Evolutionary conservation across 768 basidiomycete genomes (phyloP).

Genomic region (Dioszegia aurantiaca): DNA sequence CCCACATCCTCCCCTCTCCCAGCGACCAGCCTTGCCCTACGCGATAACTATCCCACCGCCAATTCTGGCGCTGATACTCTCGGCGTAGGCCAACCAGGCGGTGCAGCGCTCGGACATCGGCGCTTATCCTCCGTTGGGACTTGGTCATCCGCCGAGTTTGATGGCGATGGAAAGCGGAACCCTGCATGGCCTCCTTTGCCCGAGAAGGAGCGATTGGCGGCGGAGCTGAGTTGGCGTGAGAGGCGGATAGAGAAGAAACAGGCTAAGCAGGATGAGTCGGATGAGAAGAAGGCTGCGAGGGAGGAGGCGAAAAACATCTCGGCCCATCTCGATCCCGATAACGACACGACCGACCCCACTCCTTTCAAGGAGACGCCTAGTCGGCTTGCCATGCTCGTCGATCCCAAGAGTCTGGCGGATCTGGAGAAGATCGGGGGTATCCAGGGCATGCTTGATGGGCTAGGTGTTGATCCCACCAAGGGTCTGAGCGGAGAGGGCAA

Average conservation of each 20-base stretch:
- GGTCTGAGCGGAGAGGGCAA: conserved; percentile 49
- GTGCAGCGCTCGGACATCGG: conserved; percentile 4
- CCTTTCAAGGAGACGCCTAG: conserved; percentile 74
- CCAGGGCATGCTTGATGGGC: conserved; percentile 63
- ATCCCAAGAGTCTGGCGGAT: conserved; percentile 74
- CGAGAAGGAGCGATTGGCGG: conserved; percentile 10
- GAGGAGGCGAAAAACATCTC: conserved; percentile 22
- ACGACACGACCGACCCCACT: conserved; percentile 59
- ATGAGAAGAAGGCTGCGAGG: conserved; percentile 13
- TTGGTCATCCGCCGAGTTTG: conserved; percentile 30
- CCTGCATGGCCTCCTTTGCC: conserved; percentile 15
- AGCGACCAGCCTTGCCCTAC: conserved; percentile 35
- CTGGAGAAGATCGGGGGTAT: conserved; percentile 72
- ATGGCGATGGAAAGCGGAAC: conserved; percentile 22
- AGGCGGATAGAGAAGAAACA: conserved; percentile 16
- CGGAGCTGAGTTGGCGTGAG: conserved; percentile 16
- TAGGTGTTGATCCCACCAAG: conserved; percentile 63
- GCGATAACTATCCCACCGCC: conserved; percentile 48
- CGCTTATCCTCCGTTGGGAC: conserved; percentile 36
- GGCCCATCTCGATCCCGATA: conserved; percentile 47
- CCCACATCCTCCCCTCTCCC: conserved; percentile 23
- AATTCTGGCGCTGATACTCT: conserved; percentile 39
- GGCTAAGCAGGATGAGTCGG: conserved; percentile 26
- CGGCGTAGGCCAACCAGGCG: conserved; percentile 17
- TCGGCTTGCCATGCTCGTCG: conserved; percentile 77